These are phyloP conservation scores for Escovopsis sp. DNA, from an alignment of 2,329 filamentous ascomycete species.

Conservation along the genomic window DNA sequence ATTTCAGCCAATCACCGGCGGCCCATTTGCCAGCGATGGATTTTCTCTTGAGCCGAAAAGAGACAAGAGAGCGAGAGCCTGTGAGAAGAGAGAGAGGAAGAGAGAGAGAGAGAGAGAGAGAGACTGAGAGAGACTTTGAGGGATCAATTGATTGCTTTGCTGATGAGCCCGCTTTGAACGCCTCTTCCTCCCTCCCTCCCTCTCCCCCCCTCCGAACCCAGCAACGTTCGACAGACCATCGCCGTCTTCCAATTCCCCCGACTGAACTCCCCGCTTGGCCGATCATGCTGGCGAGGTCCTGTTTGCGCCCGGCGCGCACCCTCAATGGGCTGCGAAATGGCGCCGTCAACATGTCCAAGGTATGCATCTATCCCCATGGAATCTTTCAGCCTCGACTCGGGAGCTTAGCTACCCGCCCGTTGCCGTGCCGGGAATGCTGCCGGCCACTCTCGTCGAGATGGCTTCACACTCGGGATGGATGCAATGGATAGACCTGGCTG, in stretches of 20 bases:
- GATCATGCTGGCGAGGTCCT: conserved; percentile 89
- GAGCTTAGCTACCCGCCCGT: no score
- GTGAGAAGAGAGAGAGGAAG: no score
- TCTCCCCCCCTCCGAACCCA: conserved; percentile 21
- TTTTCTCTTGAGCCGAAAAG: conserved; percentile 18
- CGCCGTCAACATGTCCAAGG: conserved; percentile 59
- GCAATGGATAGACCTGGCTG: conserved; percentile 20
- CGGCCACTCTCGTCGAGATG: no score
- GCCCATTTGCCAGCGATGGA: conserved; percentile 29
- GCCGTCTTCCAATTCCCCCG: conserved; percentile 20
- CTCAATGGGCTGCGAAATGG: conserved; percentile 65
- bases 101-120: no score
- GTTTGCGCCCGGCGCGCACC: conserved; percentile 76
- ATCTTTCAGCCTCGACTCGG: no score
- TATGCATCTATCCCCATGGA: conserved; percentile 27
- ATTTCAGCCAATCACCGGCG: conserved; percentile 25
- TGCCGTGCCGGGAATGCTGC: no score
- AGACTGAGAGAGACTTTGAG: conserved; percentile 1
- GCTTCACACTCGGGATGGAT: conserved; percentile 7
- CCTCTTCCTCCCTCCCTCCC: conserved; percentile 24
- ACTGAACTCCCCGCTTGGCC: conserved; percentile 26
- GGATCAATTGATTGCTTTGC: conserved; percentile 17
- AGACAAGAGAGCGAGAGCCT: no score
- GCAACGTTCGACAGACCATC: conserved; percentile 20
- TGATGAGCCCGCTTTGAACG: conserved; percentile 4